These are phyloP conservation scores for Cutaneotrichosporon sp. DNA, from an alignment of 1,284 basidiomycete genomes.

Conservation along the genomic window DNA sequence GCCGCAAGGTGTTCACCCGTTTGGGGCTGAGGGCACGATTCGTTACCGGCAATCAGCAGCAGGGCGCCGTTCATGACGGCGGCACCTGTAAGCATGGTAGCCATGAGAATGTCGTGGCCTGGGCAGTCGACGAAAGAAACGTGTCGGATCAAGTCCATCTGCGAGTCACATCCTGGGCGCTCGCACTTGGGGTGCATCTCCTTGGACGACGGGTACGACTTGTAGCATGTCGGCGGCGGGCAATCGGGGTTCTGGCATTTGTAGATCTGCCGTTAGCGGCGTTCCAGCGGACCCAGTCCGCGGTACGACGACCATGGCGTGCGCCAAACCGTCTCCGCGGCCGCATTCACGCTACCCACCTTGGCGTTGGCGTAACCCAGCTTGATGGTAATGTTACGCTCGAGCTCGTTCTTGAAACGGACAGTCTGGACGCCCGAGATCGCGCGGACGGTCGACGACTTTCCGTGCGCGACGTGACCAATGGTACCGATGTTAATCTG, in stretches of 20 bases:
- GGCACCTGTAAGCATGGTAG: conserved; percentile 99
- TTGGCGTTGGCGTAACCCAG: conserved; percentile 97
- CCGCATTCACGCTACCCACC: conserved; percentile 51
- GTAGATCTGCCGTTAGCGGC: conserved; percentile 66
- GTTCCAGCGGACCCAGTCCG: too few relatives aligned
- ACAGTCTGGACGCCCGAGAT: conserved; percentile 99
- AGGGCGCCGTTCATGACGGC: conserved; percentile 98
- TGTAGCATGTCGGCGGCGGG: conserved; percentile 87
- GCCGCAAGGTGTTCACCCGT: conserved; percentile 97
- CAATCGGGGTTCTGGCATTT: conserved; percentile 92
- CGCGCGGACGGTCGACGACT: conserved; percentile 97
- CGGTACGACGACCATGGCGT: too few relatives aligned
- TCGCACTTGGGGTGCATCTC: conserved; percentile 92
- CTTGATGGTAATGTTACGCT: conserved; percentile 98
- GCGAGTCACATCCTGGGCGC: conserved; percentile 79
- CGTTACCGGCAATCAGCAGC: conserved; percentile 91
- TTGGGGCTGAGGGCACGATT: conserved; percentile 97
- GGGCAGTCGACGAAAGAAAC: conserved; percentile 86
- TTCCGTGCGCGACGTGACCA: conserved; percentile 96
- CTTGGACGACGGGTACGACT: conserved; percentile 88
- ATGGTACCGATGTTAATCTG: conserved; percentile 66
- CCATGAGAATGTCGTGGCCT: conserved; percentile 92
- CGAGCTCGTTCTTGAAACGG: conserved; percentile 97
- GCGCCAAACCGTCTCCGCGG: too few relatives aligned
- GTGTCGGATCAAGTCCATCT: conserved; percentile 84